Percentiles rank a stretch among this genome's conserved stretches.
These are phyloP conservation scores for Chrysanthemum makinoi DNA, from an alignment of 129 eudicot species.

Conservation along the genomic window DNA sequence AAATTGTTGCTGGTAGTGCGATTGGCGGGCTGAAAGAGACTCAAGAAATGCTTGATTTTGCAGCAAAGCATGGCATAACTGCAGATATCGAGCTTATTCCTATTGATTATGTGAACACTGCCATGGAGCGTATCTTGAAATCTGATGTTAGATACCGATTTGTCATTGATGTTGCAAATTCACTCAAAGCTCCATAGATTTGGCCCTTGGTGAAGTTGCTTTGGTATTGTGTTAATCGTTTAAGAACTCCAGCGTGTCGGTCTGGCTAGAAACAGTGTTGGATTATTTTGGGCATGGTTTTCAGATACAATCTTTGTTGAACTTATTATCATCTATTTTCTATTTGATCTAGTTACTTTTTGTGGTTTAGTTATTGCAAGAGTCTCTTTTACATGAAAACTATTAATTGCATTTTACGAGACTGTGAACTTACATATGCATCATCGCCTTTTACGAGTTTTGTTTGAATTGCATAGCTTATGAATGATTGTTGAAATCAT, in stretches of 20 bases:
- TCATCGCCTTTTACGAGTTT: too few species aligned
- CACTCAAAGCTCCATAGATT: conserved; percentile 34
- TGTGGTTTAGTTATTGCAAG: not conserved
- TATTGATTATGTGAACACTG: conserved; percentile 44
- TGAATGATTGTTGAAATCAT: too few species aligned
- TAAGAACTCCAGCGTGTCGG: not conserved
- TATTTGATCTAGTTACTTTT: not conserved
- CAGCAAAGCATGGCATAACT: conserved; percentile 42
- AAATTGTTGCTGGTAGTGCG: conserved; percentile 41
- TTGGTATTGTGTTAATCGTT: not conserved
- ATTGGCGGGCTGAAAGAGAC: conserved; percentile 56
- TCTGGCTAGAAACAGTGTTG: not conserved
- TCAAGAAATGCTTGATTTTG: conserved; percentile 54
- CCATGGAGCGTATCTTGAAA: conserved; percentile 43
- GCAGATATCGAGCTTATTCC: conserved; percentile 47
- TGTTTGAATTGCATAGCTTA: too few species aligned
- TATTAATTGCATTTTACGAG: too few species aligned
- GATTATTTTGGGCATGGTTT: conserved; percentile 1
- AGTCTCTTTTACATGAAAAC: not conserved
- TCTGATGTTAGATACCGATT: conserved; percentile 50
- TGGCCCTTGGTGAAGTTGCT: conserved; percentile 1
- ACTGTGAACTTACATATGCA: too few species aligned
- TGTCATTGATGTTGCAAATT: conserved; percentile 46
- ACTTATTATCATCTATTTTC: not conserved
- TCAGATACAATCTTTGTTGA: not conserved